Evolutionary conservation across 169 alveolate genomes (phyloP).

Genomic region (Perkinsus chesapeaki): DNA sequence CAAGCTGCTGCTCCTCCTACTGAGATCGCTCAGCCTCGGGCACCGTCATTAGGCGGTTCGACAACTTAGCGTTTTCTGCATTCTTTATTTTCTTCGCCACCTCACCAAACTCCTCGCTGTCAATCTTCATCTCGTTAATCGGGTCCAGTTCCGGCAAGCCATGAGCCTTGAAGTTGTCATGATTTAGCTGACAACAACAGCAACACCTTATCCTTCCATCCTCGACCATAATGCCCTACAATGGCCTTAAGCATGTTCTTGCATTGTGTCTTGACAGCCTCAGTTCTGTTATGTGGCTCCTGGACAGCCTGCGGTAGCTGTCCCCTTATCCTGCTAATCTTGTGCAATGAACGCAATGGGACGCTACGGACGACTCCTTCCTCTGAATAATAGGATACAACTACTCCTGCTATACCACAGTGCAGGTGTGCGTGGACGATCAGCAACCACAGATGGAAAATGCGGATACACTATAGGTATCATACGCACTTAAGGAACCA

Average conservation of each 20-base stretch:
- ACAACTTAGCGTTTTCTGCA: not conserved
- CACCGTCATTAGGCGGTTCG: not conserved
- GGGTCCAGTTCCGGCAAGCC: slow-evolving; percentile 78
- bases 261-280: not conserved
- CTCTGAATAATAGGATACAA: no score
- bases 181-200: slow-evolving; percentile 1
- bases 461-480: no score
- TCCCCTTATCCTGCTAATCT: not conserved
- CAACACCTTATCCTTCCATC: not conserved
- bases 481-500: no score
- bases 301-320: not conserved
- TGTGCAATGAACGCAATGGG: not conserved
- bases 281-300: not conserved
- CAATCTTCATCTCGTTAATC: slow-evolving; percentile 80
- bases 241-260: not conserved
- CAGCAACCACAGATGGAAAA: no score
- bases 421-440: no score
- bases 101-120: slow-evolving; percentile 46
- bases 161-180: slow-evolving; percentile 22
- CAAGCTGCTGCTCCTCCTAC: not conserved
- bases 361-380: not conserved
- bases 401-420: no score
- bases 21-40: slow-evolving; percentile 8
- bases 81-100: slow-evolving; percentile 30
- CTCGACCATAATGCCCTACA: not conserved